Evolutionary conservation across 192 early-diverging fungal species (phyloP), one percentile per base, ranked within the genome.

Genomic region (Coemansia nantahalensis): DNA sequence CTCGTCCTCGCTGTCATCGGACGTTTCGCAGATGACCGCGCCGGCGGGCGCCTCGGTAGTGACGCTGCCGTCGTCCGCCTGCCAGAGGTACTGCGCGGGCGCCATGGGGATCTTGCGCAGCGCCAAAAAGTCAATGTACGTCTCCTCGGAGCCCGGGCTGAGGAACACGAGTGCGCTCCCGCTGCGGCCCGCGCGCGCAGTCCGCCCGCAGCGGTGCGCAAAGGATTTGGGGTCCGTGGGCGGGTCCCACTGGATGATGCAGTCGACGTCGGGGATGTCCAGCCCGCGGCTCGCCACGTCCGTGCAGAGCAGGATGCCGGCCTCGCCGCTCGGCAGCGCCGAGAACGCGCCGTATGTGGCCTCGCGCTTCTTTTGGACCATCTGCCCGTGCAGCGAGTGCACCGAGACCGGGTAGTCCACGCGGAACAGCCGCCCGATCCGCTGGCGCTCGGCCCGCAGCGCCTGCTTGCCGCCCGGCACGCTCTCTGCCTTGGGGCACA

Each of bases 221-320:
- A 99, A 99, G 8, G 85, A 83, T 74, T 95, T 95, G 6, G 94
- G 94, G 49, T 99, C 94, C 46, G 92, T 92, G 2, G 94, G 94
- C 11, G 96, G 88, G 58, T 99, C 96, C 34, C 87, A 85, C 65
- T 99, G 96, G 28, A 97, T 79, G 2, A 99, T 92, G 55, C 80
- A 88, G 48, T 97, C 96, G 0, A 99, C 90, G 68, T 95, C 91
- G 0, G 94, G 94, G 49, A 97, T 86, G 70, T 99, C 96, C 38
- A 99, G 59, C 12, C 96, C 96, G 19, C 96, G 84, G 4, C 93
- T 89, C 4, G 96, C 93, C 30, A 99, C 88, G 78, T 99, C 96
- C 7, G 94, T 99, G 63, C 91, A 94, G 10, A 99, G 56, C 50
- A 99, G 65, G 15, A 97, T 54, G n/a, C 85, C 87, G 5, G 83